These are phyloP conservation scores for Pseudopyrenochaeta lycopersici DNA, from an alignment of 2,329 filamentous ascomycete species.

Conservation along the genomic window DNA sequence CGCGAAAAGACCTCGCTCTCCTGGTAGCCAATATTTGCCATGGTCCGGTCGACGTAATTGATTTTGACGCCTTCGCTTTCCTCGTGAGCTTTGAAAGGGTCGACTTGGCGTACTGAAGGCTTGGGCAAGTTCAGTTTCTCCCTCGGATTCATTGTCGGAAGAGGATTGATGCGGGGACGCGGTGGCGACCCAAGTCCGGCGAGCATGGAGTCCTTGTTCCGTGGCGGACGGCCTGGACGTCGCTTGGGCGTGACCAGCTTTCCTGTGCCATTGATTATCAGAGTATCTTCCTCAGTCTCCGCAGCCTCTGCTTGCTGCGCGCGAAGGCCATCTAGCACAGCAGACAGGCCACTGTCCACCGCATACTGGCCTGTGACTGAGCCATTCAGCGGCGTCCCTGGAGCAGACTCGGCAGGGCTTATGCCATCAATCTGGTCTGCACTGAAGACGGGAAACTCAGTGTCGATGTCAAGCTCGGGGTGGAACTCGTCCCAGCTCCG, in stretches of 20 bases:
- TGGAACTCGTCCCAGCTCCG: slow-evolving; percentile 98
- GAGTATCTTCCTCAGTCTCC: slow-evolving; percentile 22
- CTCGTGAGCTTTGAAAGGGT: slow-evolving; percentile 82
- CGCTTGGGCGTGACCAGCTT: slow-evolving; percentile 58
- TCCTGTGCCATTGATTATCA: slow-evolving; percentile 25
- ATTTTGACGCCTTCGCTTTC: slow-evolving; percentile 85
- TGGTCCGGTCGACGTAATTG: slow-evolving; percentile 93
- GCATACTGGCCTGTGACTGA: slow-evolving; percentile 39
- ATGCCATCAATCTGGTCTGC: slow-evolving; percentile 87
- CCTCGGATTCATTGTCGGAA: slow-evolving; percentile 80
- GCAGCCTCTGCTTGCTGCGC: slow-evolving; percentile 40
- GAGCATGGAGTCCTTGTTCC: slow-evolving; percentile 68
- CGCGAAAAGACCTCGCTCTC: slow-evolving; percentile 89
- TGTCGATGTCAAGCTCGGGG: slow-evolving; percentile 90
- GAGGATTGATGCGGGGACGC: slow-evolving; percentile 74
- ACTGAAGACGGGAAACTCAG: slow-evolving; percentile 77
- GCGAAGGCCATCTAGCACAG: slow-evolving; percentile 45
- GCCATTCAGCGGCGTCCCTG: slow-evolving; percentile 52
- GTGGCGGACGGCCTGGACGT: slow-evolving; percentile 71
- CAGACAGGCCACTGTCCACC: slow-evolving; percentile 45
- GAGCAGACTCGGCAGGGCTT: slow-evolving; percentile 55
- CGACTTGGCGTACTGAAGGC: slow-evolving; percentile 78
- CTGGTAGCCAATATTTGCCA: slow-evolving; percentile 96
- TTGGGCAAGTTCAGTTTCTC: slow-evolving; percentile 81
- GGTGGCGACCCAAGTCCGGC: slow-evolving; percentile 67